Percentiles rank a stretch among this genome's conserved stretches.
phyloP scores from a whole-genome alignment of 441 rosid genomes.

The Aleurites moluccanus region DNA sequence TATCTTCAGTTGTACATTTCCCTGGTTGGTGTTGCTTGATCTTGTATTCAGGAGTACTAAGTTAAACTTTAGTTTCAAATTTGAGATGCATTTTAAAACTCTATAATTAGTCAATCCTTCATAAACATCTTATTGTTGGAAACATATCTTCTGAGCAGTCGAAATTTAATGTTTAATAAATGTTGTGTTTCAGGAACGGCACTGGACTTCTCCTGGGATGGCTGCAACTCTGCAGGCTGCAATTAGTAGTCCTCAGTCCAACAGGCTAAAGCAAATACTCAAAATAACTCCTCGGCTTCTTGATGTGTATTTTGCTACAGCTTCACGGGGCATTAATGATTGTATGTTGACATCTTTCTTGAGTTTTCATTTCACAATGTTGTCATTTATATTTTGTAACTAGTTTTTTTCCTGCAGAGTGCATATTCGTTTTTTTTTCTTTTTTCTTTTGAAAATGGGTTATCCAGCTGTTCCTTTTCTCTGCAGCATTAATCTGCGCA shows the following conservation, averaged over 20 bases:
- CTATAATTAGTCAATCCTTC: not conserved
- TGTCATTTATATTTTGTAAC: not conserved
- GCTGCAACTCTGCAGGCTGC: constrained; percentile 80
- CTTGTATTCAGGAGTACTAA: not conserved
- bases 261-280: constrained; percentile 71
- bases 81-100: not conserved
- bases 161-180: not conserved
- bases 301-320: constrained; percentile 67
- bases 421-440: not conserved
- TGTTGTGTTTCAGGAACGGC: constrained; percentile 73
- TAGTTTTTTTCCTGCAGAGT: constrained; percentile 10
- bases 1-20: not conserved
- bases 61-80: not conserved
- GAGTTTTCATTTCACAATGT: constrained; percentile 13
- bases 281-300: constrained; percentile 75
- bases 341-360: constrained; percentile 5
- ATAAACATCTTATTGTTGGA: not conserved
- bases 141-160: not conserved
- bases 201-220: constrained; percentile 74
- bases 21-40: not conserved
- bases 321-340: constrained; percentile 51
- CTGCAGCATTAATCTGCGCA: constrained; percentile 87
- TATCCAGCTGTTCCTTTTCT: constrained; percentile 8
- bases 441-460: not conserved
- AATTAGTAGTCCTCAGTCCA: constrained; percentile 60